These are phyloP conservation scores for Hyphochytrium catenoides DNA, from an alignment of 352 stramenopile species.

Conservation along the genomic window DNA sequence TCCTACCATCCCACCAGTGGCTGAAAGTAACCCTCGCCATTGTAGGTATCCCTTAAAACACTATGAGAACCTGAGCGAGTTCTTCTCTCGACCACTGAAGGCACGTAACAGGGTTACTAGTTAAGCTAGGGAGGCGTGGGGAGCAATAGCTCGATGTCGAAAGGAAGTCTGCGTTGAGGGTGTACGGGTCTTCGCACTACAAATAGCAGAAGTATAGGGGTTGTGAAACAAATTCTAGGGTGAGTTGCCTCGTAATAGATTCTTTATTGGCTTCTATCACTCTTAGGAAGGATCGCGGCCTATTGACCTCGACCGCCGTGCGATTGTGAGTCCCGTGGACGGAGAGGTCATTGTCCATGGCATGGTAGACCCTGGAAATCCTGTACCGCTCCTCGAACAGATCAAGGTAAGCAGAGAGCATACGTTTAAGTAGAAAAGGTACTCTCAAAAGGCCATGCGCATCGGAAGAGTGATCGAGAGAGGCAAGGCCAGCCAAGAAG, in stretches of 20 bases:
- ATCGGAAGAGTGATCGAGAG: slow-evolving; percentile 5
- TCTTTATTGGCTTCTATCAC: neutral
- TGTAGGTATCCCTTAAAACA: slow-evolving; percentile 25
- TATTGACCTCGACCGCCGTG: slow-evolving; percentile 9
- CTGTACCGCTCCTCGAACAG: slow-evolving; percentile 37
- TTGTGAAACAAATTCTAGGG: too few relatives aligned
- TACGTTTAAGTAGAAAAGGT: too few relatives aligned
- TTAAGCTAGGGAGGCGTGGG: too few relatives aligned
- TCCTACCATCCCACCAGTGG: too few relatives aligned
- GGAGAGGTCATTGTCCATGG: slow-evolving; percentile 26
- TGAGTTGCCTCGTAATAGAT: slow-evolving; percentile 14
- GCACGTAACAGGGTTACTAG: too few relatives aligned
- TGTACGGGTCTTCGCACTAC: too few relatives aligned
- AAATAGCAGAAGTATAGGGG: too few relatives aligned
- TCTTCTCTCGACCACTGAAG: slow-evolving; percentile 52
- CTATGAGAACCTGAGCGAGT: slow-evolving; percentile 50
- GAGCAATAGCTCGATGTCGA: too few relatives aligned
- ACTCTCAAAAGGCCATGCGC: neutral
- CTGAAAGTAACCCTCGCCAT: too few relatives aligned
- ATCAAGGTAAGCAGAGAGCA: slow-evolving; percentile 35
- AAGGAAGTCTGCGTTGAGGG: too few relatives aligned
- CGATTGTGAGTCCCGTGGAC: slow-evolving; percentile 25
- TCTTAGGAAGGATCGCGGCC: slow-evolving; percentile 6
- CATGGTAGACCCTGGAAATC: slow-evolving; percentile 18
- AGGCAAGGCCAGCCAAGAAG: too few relatives aligned